Base-by-base conservation (phyloP, 768 basidiomycete genomes). In the Boletus reticulatus region DNA sequence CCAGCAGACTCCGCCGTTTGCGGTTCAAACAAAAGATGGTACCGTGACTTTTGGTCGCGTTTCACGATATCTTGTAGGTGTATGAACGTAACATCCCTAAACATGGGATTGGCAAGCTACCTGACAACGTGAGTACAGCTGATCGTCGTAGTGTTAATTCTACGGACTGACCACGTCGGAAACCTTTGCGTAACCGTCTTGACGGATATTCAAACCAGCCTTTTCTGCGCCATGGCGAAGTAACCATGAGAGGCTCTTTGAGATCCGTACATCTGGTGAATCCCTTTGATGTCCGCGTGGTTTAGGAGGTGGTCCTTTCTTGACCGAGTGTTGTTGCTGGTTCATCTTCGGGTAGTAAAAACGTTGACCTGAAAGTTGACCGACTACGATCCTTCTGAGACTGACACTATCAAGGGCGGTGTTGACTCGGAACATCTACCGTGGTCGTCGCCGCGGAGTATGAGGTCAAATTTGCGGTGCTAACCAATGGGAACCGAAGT, bases 221-320 rank as follows among this genome's bases (percentile, higher is more conserved):
- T 82, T 83, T 59, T 83, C 77, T 19, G 94, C 93, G 0, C 89
- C 92, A 69, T 98, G 96, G 4, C 95, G 82, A n/a, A 98, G 81
- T 24, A 98, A 75, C 81, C 89, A 98, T 0, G 94, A 88, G 10
- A 98, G 73, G 0, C 91, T 90, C 72, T 97, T 98, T 14, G 91
- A 93, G 14, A 90, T 62, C 12, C 84, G 80, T 7, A 89, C 81
- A 47, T 88, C 84, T 0, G 82, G 84, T 4, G 83, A 75, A 62
- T 95, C 92, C 46, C 71, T 76, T 0, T 81, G 79, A 19, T 78
- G 72, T 16, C 89, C 89, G 47, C 84, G 79, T 37, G 81, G 74
- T 65, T 83, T 89, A 3, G 68, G 66, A 16, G 69, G 60, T 24
- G 62, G 61, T 5, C 53, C 62, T 39, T 49, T 61, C 37, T 44